Evolutionary conservation across 495 filamentous ascomycete genomes (phyloP), one percentile per base, ranked within the genome.

Genomic region (Ascobolus immersus): DNA sequence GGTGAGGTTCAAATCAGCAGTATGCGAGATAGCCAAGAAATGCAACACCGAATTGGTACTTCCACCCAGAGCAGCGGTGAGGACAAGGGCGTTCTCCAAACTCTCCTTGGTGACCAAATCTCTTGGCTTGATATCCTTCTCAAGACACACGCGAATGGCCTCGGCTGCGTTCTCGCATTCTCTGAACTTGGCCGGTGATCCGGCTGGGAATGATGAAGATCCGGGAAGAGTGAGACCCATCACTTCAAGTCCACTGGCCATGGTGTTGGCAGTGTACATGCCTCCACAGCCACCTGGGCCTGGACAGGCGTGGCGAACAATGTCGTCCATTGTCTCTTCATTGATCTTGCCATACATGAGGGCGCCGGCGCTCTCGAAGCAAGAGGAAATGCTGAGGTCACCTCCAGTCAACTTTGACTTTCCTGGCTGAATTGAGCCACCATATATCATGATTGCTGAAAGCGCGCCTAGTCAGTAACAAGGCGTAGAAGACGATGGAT

Each of bases 361-460:
- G n/a, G 86, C 82, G 18, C 86, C 86, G 9, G 73, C 60, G 8
- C 79, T 79, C 55, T 96, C 86, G 48, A 86, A 90, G 50, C 82
- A 92, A 0, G 69, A 77, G 5, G 68, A 71, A 32, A 96, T 79
- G 50, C 90, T 96, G 59, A 96, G n/a, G n/a, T n/a, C n/a, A n/a
- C n/a, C n/a, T 38, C 64, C 55, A 53, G 66, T 63, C 34, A 68
- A 77, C 27, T 54, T 62, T 10, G 68, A 65, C 52, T 78, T 90
- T 21, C 86, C 86, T 28, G 86, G 78, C 57, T 76, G 73, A 56
- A 94, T 94, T 25, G 74, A 75, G 36, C 86, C 86, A 40, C 86
- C 86, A 53, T 96, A 96, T 14, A 96, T 75, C 89, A 96, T 94
- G n/a, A n/a, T n/a, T n/a, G n/a, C n/a, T n/a, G n/a, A n/a, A n/a